Evolutionary conservation across 2,329 filamentous ascomycete genomes (phyloP), one percentile per base, ranked within the genome.

Genomic region (Epichloe elymi): DNA sequence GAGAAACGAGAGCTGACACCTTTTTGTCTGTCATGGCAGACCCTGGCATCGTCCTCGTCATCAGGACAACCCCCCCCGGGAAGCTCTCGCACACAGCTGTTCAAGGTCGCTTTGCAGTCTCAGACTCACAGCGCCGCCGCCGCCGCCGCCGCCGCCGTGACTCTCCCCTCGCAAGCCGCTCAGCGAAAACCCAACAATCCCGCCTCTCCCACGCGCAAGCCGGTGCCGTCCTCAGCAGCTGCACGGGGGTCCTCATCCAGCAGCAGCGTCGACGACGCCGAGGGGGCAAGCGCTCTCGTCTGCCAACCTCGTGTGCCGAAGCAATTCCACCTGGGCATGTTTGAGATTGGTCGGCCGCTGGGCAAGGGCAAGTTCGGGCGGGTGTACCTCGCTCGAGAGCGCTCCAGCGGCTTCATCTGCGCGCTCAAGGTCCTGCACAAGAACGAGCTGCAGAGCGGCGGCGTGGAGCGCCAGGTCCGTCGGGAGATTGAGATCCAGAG

Each of bases 41-140:
- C 58, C 15, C 49, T 57, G 11, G 48, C 58, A 8, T 50, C 56
- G 8, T 56, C 63, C 6, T 55, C 54, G 64, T 70, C 64, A 59
- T 64, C 68, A 23, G 51, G 38, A 37, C 70, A 78, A 55, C 59
- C 74, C 38, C 57, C 23, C 70, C 14, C 74, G 51, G 76, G 73
- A 60, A 73, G 74, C 48, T 84, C 78, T 62, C 79, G 89, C 57
- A 79, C 88, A 54, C 93, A 93, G 58, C 80, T 95, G 49, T 82
- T 91, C 69, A 96, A 95, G 70, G 79, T 88, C 48, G 85, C 86
- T 23, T 75, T 96, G 26, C 88, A 94, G 64, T 82, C 86, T 41
- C 82, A 88, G 62, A 90, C 82, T 67, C 64, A 78, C 69, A 82
- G 80, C 65, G 76, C 77, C 58, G 73, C 79, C 60, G 68, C 83